Conservation (phyloP, 257 asterid species). For the Jaltomata sinuosa region DNA sequence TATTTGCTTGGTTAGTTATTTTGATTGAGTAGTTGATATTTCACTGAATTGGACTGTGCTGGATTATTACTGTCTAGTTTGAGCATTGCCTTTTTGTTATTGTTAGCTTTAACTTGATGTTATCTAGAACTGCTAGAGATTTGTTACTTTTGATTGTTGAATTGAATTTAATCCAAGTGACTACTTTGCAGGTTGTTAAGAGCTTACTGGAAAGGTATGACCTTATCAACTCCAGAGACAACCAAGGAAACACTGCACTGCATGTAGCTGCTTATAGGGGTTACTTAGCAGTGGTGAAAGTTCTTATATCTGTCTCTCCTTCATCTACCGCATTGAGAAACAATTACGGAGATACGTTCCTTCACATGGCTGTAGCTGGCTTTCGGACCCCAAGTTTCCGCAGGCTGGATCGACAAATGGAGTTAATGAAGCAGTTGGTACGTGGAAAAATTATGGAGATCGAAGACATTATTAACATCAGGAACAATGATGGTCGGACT, state of each 20-base stretch:
- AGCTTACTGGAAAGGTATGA: conserved; percentile 36
- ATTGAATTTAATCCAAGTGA: background rate
- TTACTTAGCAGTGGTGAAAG: conserved; percentile 36
- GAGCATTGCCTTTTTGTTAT: background rate
- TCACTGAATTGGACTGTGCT: background rate
- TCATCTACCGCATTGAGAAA: conserved; percentile 27
- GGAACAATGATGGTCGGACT: conserved; percentile 67
- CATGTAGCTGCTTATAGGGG: conserved; percentile 76
- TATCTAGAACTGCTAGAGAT: background rate
- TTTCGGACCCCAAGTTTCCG: conserved; percentile 65
- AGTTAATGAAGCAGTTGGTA: conserved; percentile 44
- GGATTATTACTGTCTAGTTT: background rate
- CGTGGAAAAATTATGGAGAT: conserved; percentile 19
- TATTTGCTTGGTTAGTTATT: background rate
- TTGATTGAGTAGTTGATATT: background rate
- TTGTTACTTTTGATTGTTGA: background rate
- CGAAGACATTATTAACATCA: conserved; percentile 44
- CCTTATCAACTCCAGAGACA: conserved; percentile 36
- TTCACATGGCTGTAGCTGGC: conserved; percentile 85
- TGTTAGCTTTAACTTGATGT: background rate
- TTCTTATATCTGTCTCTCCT: conserved; percentile 42
- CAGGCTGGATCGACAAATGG: conserved; percentile 53
- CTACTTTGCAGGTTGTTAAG: conserved; percentile 51
- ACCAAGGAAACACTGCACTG: conserved; percentile 68
- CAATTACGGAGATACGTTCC: conserved; percentile 62